A percentile compares a stretch with the other conserved stretches of the same genome.
phyloP scores from a whole-genome alignment of 2,329 filamentous ascomycete species.

The Lasiodiplodia gonubiensis region DNA sequence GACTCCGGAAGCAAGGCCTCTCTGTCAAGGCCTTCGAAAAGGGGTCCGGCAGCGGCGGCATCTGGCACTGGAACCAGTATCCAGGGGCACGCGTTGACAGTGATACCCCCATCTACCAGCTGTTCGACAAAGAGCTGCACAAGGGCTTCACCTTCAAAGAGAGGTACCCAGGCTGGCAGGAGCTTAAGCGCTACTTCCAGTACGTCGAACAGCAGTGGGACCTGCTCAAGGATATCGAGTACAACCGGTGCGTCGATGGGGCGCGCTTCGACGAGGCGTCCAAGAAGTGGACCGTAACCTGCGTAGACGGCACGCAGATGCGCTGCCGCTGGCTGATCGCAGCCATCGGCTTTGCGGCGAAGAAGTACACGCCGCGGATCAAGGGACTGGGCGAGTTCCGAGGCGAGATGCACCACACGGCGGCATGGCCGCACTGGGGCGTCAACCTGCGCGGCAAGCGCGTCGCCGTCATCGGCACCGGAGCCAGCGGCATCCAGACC shows the following conservation, averaged over 20 bases:
- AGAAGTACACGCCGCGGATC: constrained; percentile 43
- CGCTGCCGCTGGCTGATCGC: constrained; percentile 53
- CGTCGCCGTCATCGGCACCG: constrained; percentile 29
- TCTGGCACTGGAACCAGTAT: constrained; percentile 46
- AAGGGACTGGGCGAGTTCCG: constrained; percentile 36
- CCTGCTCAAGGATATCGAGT: constrained; percentile 41
- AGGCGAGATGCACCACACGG: constrained; percentile 20
- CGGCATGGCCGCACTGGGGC: constrained; percentile 20
- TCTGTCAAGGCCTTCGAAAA: constrained; percentile 36
- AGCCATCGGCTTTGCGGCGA: constrained; percentile 42
- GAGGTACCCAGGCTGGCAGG: constrained; percentile 36
- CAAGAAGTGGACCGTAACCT: constrained; percentile 47
- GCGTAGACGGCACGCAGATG: constrained; percentile 52
- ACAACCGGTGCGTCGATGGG: constrained; percentile 51
- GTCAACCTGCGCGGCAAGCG: constrained; percentile 23
- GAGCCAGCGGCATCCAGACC: constrained; percentile 26
- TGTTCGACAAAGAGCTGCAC: constrained; percentile 39
- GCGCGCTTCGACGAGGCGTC: constrained; percentile 48
- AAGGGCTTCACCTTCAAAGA: constrained; percentile 33
- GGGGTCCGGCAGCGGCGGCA: constrained; percentile 40
- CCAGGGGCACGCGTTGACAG: constrained; percentile 42
- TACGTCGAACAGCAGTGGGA: constrained; percentile 36
- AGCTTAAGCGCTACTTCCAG: constrained; percentile 37
- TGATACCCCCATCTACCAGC: constrained; percentile 41
- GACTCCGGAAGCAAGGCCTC: constrained; percentile 34